Conservation (phyloP, 305 asterid species). For the Fraxinus velutina region DNA sequence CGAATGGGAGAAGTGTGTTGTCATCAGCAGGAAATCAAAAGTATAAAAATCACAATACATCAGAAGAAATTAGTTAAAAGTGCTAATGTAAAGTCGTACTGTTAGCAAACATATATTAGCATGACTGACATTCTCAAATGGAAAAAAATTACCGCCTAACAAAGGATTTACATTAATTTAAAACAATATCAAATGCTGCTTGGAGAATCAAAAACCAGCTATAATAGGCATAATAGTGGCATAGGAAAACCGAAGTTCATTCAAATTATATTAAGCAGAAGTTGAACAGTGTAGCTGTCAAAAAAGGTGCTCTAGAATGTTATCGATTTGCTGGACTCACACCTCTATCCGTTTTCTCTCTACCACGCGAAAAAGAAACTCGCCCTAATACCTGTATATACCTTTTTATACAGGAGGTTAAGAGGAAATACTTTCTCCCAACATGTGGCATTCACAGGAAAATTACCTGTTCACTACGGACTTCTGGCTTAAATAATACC, state of each 20-base stretch:
- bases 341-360: not conserved
- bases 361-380: not conserved
- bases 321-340: not conserved
- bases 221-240: not conserved
- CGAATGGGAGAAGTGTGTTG: conserved; percentile 1
- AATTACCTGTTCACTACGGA: not conserved
- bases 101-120: not conserved
- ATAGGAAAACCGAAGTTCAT: not conserved
- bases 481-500: not conserved
- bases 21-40: conserved; percentile 10
- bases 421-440: not conserved
- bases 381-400: not conserved
- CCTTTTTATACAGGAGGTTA: not conserved
- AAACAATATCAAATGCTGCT: not conserved
- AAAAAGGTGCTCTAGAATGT: not conserved
- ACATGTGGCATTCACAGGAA: not conserved
- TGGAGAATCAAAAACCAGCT: not conserved
- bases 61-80: not conserved
- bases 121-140: not conserved
- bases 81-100: not conserved
- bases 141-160: not conserved
- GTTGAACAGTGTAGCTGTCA: not conserved
- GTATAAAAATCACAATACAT: not conserved
- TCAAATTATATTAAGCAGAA: not conserved
- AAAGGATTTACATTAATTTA: not conserved